Evolutionary conservation across 2,329 filamentous ascomycete genomes (phyloP).

Genomic region (Stylonectria norvegica): DNA sequence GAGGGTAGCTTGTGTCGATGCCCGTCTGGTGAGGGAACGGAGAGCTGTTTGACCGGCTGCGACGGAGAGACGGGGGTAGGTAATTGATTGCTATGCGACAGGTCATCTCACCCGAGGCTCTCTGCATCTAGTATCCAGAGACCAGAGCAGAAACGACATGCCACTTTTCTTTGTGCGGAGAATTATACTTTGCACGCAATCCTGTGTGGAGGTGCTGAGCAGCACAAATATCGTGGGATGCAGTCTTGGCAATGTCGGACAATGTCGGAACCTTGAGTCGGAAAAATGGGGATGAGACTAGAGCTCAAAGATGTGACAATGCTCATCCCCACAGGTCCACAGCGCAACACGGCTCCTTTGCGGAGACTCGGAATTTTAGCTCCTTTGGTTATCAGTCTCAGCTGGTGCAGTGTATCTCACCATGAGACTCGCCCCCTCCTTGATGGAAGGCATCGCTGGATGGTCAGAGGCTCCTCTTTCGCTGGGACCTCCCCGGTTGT

Average conservation of each 20-base stretch:
- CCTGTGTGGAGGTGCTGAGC: constrained; percentile 8
- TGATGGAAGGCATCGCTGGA: background rate
- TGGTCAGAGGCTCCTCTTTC: background rate
- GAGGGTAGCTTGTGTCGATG: constrained; percentile 1
- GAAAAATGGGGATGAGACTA: constrained; percentile 14
- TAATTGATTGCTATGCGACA: constrained; percentile 22
- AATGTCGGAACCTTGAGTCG: constrained; percentile 20
- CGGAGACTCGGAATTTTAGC: background rate
- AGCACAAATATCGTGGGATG: background rate
- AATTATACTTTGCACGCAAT: constrained; percentile 8
- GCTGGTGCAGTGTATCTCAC: background rate
- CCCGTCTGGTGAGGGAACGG: constrained; percentile 10
- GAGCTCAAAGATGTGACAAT: constrained; percentile 1
- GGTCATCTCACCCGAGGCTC: constrained; percentile 23
- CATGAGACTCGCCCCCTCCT: background rate
- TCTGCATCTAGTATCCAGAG: constrained; percentile 11
- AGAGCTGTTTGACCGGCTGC: constrained; percentile 6
- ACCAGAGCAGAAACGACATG: constrained; percentile 7
- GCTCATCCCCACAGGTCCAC: background rate
- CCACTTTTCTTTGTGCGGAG: constrained; percentile 6
- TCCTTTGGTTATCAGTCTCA: background rate
- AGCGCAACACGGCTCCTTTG: too few species aligned
- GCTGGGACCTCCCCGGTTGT: background rate
- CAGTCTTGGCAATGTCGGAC: constrained; percentile 22
- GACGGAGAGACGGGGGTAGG: constrained; percentile 19